A percentile compares a stretch with the other conserved stretches of the same genome.
Evolutionary conservation across 192 early-diverging fungal species (phyloP).

Genomic region (Coemansia sp.): DNA sequence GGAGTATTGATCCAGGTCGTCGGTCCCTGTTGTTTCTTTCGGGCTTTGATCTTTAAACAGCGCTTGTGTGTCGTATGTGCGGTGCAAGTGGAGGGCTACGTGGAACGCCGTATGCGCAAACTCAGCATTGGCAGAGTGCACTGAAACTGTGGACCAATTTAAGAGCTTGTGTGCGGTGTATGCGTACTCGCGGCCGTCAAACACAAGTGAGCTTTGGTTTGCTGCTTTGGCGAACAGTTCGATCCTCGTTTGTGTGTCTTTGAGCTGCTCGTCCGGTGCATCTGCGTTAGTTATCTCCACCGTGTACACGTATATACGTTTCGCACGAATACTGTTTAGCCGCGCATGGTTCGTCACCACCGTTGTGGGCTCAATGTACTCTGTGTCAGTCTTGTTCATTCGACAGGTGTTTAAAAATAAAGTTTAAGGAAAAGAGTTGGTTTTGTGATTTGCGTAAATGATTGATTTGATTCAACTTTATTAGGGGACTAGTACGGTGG

Average conservation of each 20-base stretch:
- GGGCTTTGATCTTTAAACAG: background rate
- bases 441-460: background rate
- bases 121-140: background rate
- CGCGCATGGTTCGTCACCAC: background rate
- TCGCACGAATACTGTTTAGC: background rate
- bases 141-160: too few relatives aligned
- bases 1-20: background rate
- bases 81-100: conserved; percentile 10
- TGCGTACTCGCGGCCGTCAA: conserved; percentile 29
- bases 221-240: background rate
- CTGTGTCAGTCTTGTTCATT: background rate
- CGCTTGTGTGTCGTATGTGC: conserved; percentile 16
- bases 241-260: conserved; percentile 1
- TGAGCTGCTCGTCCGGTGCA: background rate
- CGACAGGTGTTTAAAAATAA: background rate
- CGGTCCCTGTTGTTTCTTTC: conserved; percentile 2
- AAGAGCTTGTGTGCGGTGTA: conserved; percentile 6
- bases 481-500: too few relatives aligned
- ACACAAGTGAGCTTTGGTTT: background rate
- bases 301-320: conserved; percentile 35
- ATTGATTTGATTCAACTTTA: conserved; percentile 3
- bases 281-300: conserved; percentile 37
- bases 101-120: conserved; percentile 4
- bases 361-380: background rate
- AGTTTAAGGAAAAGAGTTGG: background rate